phyloP scores from a whole-genome alignment of 176 grass and related monocot species.

The Oryza glumipatula region DNA sequence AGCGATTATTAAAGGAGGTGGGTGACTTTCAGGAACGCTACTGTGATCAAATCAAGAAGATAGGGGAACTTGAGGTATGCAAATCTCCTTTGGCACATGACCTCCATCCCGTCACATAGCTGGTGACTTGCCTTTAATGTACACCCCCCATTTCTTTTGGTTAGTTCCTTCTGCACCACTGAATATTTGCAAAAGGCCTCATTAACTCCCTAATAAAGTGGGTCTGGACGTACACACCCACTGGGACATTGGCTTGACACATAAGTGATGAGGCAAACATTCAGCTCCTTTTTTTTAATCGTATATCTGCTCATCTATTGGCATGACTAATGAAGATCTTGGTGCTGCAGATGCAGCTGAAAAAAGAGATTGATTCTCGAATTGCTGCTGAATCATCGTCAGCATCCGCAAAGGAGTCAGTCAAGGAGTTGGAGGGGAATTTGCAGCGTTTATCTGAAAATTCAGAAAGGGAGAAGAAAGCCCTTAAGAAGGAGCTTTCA shows the following conservation, averaged over 20 bases:
- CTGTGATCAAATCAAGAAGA: slow-evolving; percentile 63
- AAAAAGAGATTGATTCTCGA: slow-evolving; percentile 71
- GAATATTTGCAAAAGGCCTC: not conserved
- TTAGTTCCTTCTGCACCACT: not conserved
- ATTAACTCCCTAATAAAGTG: not conserved
- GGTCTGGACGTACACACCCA: not conserved
- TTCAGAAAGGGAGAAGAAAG: slow-evolving; percentile 85
- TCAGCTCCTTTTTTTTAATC: slow-evolving; percentile 4
- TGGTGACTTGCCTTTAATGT: slow-evolving; percentile 6
- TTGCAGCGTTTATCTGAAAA: slow-evolving; percentile 69
- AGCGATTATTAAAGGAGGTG: slow-evolving; percentile 77
- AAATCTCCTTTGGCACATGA: not conserved
- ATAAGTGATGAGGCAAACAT: not conserved
- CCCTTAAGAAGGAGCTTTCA: slow-evolving; percentile 69
- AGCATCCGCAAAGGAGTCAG: slow-evolving; percentile 66
- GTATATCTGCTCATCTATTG: slow-evolving; percentile 20
- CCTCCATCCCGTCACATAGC: not conserved
- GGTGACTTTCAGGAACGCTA: slow-evolving; percentile 67
- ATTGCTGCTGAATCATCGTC: slow-evolving; percentile 58
- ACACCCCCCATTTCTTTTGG: not conserved
- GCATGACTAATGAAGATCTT: slow-evolving; percentile 15
- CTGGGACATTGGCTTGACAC: not conserved
- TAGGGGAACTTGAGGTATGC: slow-evolving; percentile 77
- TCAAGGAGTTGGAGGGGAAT: slow-evolving; percentile 69
- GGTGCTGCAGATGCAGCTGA: slow-evolving; percentile 66